Evolutionary conservation across 495 filamentous ascomycete genomes (phyloP).

Genomic region (Halenospora varia): DNA sequence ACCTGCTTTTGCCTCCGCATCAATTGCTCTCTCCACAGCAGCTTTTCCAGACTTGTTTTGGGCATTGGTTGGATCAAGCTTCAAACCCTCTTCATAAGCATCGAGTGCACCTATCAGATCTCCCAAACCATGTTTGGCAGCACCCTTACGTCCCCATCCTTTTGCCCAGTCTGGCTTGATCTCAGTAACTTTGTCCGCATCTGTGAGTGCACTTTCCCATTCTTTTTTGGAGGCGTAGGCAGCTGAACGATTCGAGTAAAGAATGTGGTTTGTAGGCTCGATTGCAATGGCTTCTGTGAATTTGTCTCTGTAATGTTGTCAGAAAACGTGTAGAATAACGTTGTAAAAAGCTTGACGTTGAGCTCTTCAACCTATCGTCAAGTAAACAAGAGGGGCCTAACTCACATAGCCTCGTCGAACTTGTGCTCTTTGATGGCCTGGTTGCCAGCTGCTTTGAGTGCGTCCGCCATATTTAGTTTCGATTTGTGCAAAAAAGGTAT

Average conservation of each 20-base stretch:
- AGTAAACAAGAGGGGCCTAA: slow-evolving; percentile 26
- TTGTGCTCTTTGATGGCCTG: slow-evolving; percentile 96
- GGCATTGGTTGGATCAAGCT: slow-evolving; percentile 85
- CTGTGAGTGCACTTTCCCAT: slow-evolving; percentile 76
- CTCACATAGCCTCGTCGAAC: slow-evolving; percentile 92
- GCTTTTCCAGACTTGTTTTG: slow-evolving; percentile 86
- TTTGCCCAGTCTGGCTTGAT: slow-evolving; percentile 98
- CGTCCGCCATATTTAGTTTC: slow-evolving; percentile 37
- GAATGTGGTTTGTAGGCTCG: slow-evolving; percentile 85
- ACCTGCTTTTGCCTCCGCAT: slow-evolving; percentile 72
- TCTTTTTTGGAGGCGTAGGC: slow-evolving; percentile 91
- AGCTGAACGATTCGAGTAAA: slow-evolving; percentile 96
- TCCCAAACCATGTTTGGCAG: slow-evolving; percentile 80
- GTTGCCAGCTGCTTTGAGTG: slow-evolving; percentile 94
- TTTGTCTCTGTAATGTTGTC: slow-evolving; percentile 63
- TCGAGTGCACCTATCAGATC: slow-evolving; percentile 82
- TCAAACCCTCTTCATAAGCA: slow-evolving; percentile 87
- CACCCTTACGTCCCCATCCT: slow-evolving; percentile 88
- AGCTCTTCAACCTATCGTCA: too few relatives aligned
- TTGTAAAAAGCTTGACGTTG: background rate
- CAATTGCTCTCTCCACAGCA: slow-evolving; percentile 82
- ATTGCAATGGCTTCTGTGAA: slow-evolving; percentile 92
- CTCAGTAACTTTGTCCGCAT: slow-evolving; percentile 89
- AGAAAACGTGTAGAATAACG: background rate
- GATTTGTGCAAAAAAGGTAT: background rate